Evolutionary conservation across 2,329 filamentous ascomycete species (phyloP), one percentile per base, ranked within the genome.

Genomic region (Fusarium sororula): DNA sequence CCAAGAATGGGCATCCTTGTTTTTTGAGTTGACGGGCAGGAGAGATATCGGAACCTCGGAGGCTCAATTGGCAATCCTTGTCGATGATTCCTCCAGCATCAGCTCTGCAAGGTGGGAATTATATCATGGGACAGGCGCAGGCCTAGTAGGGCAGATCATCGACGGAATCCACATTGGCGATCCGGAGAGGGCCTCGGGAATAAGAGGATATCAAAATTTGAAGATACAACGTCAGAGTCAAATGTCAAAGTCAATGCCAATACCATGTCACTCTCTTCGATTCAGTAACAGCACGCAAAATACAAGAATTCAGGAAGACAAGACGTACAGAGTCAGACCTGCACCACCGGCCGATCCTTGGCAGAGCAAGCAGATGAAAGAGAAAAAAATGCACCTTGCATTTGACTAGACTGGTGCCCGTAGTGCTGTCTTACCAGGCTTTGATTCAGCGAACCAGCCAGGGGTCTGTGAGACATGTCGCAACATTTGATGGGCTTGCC

Each of bases 1-100:
- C 72, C 68, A 75, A 68, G 68, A 64, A 37, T 15, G 54, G 26
- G 13, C 44, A 75, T 75, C 63, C 72, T 72, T 74, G 72, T 55
- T 68, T 74, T 66, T 61, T 53, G 12, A 18, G 56, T 56, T 37
- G 51, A 62, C 66, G 39, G 48, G 13, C 59, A 60, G 48, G 39
- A 57, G 32, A 57, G 50, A 47, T 53, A 42, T 51, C 41, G 57
- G 32, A 35, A 35, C 32, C 32, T 35, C 15, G 32, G 68, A 75
- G 51, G 72, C 68, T 75, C 67, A 60, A 60, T 55, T 44, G 53
- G 28, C 37, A 58, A 58, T 39, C 71, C 71, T 68, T 64, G 67
- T 51, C 38, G 15, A 59, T 64, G 13, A 59, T 57, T 73, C 42
- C 56, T 58, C 38, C 55, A 47, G 39, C 50, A 42, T 48, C 42